Evolutionary conservation across 2,329 filamentous ascomycete genomes (phyloP).

Genomic region (Claviceps sp.): DNA sequence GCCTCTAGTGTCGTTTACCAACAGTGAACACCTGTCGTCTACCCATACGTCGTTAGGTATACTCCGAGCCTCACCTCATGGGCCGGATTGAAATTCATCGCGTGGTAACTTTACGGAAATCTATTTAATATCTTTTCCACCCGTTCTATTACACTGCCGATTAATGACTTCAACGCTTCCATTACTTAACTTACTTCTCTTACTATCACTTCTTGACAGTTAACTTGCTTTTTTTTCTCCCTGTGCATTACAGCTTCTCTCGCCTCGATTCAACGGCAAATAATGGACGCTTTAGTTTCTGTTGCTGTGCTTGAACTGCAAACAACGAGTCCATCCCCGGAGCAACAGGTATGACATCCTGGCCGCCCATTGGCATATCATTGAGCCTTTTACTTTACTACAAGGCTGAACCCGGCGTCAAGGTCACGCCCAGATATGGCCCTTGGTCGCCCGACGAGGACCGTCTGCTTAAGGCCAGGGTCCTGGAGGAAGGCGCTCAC

Average conservation of each 20-base stretch:
- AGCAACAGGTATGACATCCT: not conserved
- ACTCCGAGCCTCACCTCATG: conserved; percentile 6
- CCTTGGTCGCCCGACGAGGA: conserved; percentile 78
- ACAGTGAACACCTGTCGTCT: not conserved
- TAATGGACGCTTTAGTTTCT: not conserved
- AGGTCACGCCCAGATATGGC: conserved; percentile 37
- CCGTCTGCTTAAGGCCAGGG: conserved; percentile 53
- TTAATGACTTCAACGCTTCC: too few relatives aligned
- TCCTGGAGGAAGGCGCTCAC: conserved; percentile 57
- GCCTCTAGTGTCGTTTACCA: not conserved
- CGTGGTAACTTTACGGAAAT: not conserved
- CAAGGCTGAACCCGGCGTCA: not conserved
- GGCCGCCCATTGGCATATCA: not conserved
- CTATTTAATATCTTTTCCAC: conserved; percentile 1
- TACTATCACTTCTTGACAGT: too few relatives aligned
- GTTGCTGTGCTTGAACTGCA: too few relatives aligned
- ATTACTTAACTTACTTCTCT: too few relatives aligned
- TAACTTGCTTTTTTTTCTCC: too few relatives aligned
- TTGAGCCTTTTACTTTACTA: not conserved
- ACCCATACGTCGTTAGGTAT: not conserved
- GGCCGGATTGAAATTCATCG: not conserved
- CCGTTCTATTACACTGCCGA: not conserved
- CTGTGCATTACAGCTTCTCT: not conserved
- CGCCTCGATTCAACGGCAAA: not conserved
- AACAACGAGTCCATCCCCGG: not conserved